Base-by-base conservation (phyloP, 2,329 filamentous ascomycete species). In the Sporothrix variecibatus region DNA sequence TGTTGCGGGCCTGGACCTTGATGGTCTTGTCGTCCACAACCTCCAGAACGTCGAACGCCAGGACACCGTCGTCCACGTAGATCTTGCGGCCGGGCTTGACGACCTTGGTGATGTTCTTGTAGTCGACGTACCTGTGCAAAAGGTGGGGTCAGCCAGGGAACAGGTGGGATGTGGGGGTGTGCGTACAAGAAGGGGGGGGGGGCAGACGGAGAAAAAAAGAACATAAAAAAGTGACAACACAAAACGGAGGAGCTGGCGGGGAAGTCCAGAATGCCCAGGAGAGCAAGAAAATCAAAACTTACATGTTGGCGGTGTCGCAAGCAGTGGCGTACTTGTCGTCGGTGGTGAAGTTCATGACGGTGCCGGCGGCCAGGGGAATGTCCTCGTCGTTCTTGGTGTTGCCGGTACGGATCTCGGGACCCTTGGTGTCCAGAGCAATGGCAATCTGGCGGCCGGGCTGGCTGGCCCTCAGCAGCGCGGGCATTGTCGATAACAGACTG, bases 21-120 rank as follows among this genome's bases (percentile, higher is more conserved):
- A 99, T 86, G 78, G 92, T 99, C 90, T 97, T 88, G 67, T 95
- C 93, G 82, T 99, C 93, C 77, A 93, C 88, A 79, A 99, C 88
- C 82, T 94, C 90, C 78, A 98, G 84, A 76, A 99, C 96, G 82
- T 98, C 93, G 80, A 99, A 98, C 34, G 95, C 97, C 79, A 98
- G 92, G 78, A 99, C 95, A 85, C 96, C 96, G 81, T 99, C 96
- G 81, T 99, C 96, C 80, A 99, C 96, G 86, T 97, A 99, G 73
- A 99, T 97, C 84, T 93, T 92, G 81, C 96, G 95, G 81, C 95
- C 96, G 75, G 90, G 87, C 82, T 93, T 85, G 81, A 99, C 98
- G 80, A 99, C 96, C 87, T 97, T 97, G 86, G 95, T 98, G 85
- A 99, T 98, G 89, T 99, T 99, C 91, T 97, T 97, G 89, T 99